Percentiles rank a stretch among this genome's conserved stretches.
These are phyloP conservation scores for Backusella tarrabulga DNA, from an alignment of 192 early-diverging fungal species.

Conservation along the genomic window DNA sequence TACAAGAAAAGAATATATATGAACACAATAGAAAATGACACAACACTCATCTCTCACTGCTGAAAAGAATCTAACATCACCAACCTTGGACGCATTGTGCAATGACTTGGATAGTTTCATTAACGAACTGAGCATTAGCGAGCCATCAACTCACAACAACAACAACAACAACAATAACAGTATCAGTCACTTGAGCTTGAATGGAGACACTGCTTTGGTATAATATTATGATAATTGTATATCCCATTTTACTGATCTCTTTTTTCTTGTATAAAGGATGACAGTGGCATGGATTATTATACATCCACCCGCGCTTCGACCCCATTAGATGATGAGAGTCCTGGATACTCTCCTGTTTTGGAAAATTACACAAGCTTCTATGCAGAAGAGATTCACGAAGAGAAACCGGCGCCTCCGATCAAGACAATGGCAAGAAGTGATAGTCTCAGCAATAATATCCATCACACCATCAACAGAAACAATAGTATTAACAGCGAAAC, in stretches of 20 bases:
- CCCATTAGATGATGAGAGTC: conserved; percentile 2
- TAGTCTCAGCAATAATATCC: neutral
- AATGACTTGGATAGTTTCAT: conserved; percentile 25
- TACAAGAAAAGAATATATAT: neutral
- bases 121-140: conserved; percentile 17
- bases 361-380: conserved; percentile 13
- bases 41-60: neutral
- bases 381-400: neutral
- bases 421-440: neutral
- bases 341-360: conserved; percentile 13
- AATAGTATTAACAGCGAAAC: neutral
- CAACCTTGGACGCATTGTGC: conserved; percentile 18
- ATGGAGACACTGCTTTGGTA: neutral
- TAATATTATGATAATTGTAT: neutral
- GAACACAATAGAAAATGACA: neutral
- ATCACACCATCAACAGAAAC: neutral
- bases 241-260: neutral
- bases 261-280: conserved; percentile 3
- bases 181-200: neutral
- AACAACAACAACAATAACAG: neutral
- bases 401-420: neutral
- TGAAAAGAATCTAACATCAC: conserved; percentile 3
- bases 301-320: neutral
- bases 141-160: neutral
- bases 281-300: conserved; percentile 1